Evolutionary conservation across 2,329 filamentous ascomycete species (phyloP), one percentile per base, ranked within the genome.

Genomic region (Lojkania enalia): DNA sequence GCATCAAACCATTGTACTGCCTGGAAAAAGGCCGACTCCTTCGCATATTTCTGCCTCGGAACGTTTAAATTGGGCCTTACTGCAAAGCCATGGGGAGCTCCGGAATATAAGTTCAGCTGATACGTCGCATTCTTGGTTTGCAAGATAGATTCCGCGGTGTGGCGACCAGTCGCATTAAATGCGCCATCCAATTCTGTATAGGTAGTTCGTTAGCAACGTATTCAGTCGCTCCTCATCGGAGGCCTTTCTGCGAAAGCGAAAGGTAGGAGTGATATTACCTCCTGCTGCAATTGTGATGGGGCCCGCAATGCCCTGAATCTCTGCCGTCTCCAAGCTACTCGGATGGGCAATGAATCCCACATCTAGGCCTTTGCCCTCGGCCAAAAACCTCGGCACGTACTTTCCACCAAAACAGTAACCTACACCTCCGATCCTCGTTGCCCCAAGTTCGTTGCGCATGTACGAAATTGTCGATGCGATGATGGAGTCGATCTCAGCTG

Each of bases 351-450:
- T 66, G 70, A 79, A 90, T 30, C 85, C 86, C 42, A 79, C 85
- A 37, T 85, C 73, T 54, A 89, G 52, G 6, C 57, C 57, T 35
- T 49, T 74, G 49, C 81, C 83, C 44, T 72, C 48, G 18, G 72
- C 71, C 3, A 80, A 77, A 71, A 84, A 83, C 21, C 87, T 82
- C 39, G 79, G 75, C 23, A 88, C 81, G 66, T 87, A 90, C 80
- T 87, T 88, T 43, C 78, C 78, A 27, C 87, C 87, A 55, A 90
- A 88, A 71, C 87, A 90, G 70, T 90, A 90, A 0, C 87, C 87
- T 0, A 84, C 80, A 12, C 76, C 79, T 1, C 81, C 86, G 25
- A 90, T 70, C 52, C 78, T 81, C 64, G 79, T 81, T 35, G 79
- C 58, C 4, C 61, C 61, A 27, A 66, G 71, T 39, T 81, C 74